Evolutionary conservation across 352 stramenopile genomes (phyloP).

Genomic region (Phytopythium helicoides): DNA sequence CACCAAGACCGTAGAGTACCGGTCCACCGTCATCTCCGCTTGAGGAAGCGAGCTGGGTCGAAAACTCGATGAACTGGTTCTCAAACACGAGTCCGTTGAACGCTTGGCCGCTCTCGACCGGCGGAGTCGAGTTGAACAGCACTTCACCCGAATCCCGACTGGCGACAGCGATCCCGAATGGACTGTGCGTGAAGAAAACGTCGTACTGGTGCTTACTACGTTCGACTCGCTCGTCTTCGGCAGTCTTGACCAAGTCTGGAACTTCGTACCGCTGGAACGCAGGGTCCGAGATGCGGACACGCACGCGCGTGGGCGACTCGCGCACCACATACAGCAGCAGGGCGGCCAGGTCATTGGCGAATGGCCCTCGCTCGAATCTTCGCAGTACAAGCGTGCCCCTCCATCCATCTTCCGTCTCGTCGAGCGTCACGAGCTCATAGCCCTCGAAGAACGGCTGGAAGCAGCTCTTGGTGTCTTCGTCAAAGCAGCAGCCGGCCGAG

Average conservation of each 20-base stretch:
- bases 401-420: constrained; percentile 54
- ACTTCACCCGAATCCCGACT: constrained; percentile 51
- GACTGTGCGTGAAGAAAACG: constrained; percentile 59
- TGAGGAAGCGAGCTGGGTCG: constrained; percentile 43
- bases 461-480: constrained; percentile 33
- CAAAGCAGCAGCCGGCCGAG: constrained; percentile 73
- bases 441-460: constrained; percentile 71
- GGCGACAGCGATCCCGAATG: constrained; percentile 74
- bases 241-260: constrained; percentile 19
- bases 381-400: constrained; percentile 49
- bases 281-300: constrained; percentile 82
- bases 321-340: constrained; percentile 63
- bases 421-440: constrained; percentile 64
- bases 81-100: constrained; percentile 78
- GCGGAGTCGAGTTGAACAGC: constrained; percentile 85
- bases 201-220: constrained; percentile 23
- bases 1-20: constrained; percentile 73
- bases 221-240: constrained; percentile 1
- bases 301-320: constrained; percentile 43
- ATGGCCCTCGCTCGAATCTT: constrained; percentile 46
- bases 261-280: constrained; percentile 76
- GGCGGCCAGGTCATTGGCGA: constrained; percentile 71
- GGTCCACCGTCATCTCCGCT: constrained; percentile 22
- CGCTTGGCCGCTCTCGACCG: constrained; percentile 21
- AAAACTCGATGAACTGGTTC: constrained; percentile 88